These are phyloP conservation scores for Alternaria hordeiaustralica DNA, from an alignment of 2,329 filamentous ascomycete species.

Conservation along the genomic window DNA sequence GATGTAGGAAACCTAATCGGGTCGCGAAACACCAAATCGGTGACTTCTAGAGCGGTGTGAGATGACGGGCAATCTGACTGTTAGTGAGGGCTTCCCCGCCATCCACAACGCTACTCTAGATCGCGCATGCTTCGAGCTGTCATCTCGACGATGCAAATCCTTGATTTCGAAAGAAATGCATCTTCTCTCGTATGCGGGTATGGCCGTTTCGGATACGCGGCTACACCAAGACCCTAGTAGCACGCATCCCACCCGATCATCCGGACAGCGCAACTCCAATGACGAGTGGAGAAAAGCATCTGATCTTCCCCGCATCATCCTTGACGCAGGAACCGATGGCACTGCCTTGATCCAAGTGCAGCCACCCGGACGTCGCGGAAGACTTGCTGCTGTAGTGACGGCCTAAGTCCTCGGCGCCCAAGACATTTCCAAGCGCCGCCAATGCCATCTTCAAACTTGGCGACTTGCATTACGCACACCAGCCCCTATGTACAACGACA, in stretches of 20 bases:
- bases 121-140: neutral
- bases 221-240: neutral
- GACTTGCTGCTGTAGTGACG: neutral
- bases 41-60: neutral
- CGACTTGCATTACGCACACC: conserved; percentile 19
- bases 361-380: conserved; percentile 7
- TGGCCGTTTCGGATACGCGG: neutral
- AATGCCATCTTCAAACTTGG: conserved; percentile 18
- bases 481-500: conserved; percentile 1
- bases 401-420: conserved; percentile 7
- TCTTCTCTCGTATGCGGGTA: neutral
- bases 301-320: conserved; percentile 1
- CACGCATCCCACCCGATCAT: neutral
- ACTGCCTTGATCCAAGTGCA: neutral
- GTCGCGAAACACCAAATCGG: neutral
- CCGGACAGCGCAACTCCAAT: neutral
- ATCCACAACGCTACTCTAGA: neutral
- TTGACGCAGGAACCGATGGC: neutral
- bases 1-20: neutral
- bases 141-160: neutral
- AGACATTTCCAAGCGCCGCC: conserved; percentile 15
- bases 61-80: neutral
- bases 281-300: neutral
- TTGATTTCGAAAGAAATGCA: neutral
- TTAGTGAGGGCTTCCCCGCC: neutral